phyloP scores from a whole-genome alignment of 2,329 filamentous ascomycete genomes.

The Colletotrichum brevisporum region DNA sequence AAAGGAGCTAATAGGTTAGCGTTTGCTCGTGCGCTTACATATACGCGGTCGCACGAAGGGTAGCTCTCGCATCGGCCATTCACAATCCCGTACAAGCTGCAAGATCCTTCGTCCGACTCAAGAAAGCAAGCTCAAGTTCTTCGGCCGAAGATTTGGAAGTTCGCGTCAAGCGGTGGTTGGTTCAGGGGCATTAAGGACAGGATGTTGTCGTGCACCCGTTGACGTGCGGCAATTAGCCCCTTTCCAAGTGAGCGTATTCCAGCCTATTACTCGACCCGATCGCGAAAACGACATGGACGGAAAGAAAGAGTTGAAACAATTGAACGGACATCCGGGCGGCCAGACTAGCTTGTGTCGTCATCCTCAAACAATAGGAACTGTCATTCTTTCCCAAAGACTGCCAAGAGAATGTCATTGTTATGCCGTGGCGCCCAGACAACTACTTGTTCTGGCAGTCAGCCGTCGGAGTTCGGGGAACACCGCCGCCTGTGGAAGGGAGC shows the following conservation, averaged over 20 bases:
- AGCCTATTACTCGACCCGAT: not conserved
- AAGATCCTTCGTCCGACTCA: slow-evolving; percentile 21
- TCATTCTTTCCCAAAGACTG: not conserved
- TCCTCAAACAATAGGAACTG: not conserved
- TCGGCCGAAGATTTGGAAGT: not conserved
- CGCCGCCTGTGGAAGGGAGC: not conserved
- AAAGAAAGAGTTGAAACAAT: not conserved
- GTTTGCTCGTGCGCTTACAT: slow-evolving; percentile 24
- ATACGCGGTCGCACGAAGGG: not conserved
- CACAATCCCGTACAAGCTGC: not conserved
- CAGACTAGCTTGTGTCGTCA: not conserved
- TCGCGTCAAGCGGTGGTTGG: slow-evolving; percentile 1
- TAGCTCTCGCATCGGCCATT: not conserved
- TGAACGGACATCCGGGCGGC: slow-evolving; percentile 12
- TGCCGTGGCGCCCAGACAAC: not conserved
- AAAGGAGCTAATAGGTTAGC: slow-evolving; percentile 7
- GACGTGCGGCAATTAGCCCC: not conserved
- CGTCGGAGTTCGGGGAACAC: not conserved
- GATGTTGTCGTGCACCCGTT: not conserved
- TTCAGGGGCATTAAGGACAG: not conserved
- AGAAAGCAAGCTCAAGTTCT: not conserved
- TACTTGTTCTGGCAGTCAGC: too few species aligned
- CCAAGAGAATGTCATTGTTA: slow-evolving; percentile 8
- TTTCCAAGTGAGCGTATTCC: not conserved
- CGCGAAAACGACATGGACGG: not conserved